phyloP scores from a whole-genome alignment of 2,329 filamentous ascomycete genomes.

The Hymenoscyphus repandus region DNA sequence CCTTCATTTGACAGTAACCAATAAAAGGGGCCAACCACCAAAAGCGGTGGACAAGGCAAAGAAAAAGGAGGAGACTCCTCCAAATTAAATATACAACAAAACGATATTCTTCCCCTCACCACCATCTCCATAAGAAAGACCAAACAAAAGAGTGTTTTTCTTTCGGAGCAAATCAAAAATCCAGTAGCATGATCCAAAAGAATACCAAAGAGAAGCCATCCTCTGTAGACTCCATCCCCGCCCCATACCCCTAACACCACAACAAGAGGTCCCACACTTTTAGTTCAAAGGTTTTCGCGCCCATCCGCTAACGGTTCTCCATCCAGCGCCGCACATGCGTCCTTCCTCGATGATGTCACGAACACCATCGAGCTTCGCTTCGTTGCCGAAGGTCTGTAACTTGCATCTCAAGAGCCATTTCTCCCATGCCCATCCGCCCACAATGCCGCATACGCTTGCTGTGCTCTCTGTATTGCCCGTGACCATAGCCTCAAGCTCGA shows the following conservation, averaged over 20 bases:
- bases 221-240: too few species aligned
- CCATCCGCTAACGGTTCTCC: conserved; percentile 58
- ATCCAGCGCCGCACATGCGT: conserved; percentile 51
- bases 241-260: neutral
- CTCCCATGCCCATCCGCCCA: conserved; percentile 91
- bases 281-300: conserved; percentile 50
- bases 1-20: too few species aligned
- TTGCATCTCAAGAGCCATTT: conserved; percentile 89
- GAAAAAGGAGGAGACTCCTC: too few species aligned
- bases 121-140: too few species aligned
- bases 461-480: conserved; percentile 66
- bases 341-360: conserved; percentile 60
- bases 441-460: conserved; percentile 71
- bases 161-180: too few species aligned
- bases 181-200: too few species aligned
- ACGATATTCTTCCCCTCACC: too few species aligned
- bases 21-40: too few species aligned
- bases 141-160: too few species aligned
- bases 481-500: conserved; percentile 57
- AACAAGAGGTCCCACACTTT: neutral
- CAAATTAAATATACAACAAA: too few species aligned
- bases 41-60: too few species aligned
- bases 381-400: conserved; percentile 74
- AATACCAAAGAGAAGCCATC: too few species aligned
- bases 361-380: conserved; percentile 55